Conservation (phyloP, 805 yeast genomes). For the Diddensiella transvaalensis region DNA sequence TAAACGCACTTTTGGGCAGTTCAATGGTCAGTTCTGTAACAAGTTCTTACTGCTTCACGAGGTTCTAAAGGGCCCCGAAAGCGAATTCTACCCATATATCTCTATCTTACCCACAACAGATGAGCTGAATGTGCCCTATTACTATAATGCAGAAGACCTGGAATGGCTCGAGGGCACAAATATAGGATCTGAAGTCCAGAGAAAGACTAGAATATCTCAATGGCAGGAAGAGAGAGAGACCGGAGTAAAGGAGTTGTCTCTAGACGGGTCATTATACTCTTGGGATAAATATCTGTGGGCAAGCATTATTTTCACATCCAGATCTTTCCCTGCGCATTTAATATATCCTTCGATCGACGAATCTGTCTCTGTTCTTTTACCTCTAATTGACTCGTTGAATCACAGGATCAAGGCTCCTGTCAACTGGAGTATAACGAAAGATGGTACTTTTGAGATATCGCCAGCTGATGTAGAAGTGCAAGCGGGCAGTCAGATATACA, state of each 20-base stretch:
- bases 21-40: conserved; percentile 11
- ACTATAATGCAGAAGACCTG: conserved; percentile 48
- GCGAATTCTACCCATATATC: conserved; percentile 43
- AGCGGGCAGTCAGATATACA: conserved; percentile 53
- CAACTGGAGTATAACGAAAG: conserved; percentile 48
- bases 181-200: conserved; percentile 51
- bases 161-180: conserved; percentile 63
- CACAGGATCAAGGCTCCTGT: conserved; percentile 62
- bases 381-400: conserved; percentile 74
- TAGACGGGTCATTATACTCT: conserved; percentile 7
- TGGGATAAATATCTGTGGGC: conserved; percentile 64
- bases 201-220: conserved; percentile 43
- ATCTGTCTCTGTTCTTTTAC: conserved; percentile 65
- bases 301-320: conserved; percentile 59
- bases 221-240: conserved; percentile 2
- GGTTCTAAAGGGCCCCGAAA: conserved; percentile 20
- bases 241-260: neutral
- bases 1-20: conserved; percentile 13
- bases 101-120: conserved; percentile 45
- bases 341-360: conserved; percentile 38
- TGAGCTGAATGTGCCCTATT: conserved; percentile 56
- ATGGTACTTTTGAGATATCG: conserved; percentile 40
- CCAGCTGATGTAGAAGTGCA: conserved; percentile 14
- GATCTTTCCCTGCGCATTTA: conserved; percentile 73
- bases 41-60: conserved; percentile 23